Base-by-base conservation (phyloP, 768 basidiomycete species). In the Cystoderma amianthinum region DNA sequence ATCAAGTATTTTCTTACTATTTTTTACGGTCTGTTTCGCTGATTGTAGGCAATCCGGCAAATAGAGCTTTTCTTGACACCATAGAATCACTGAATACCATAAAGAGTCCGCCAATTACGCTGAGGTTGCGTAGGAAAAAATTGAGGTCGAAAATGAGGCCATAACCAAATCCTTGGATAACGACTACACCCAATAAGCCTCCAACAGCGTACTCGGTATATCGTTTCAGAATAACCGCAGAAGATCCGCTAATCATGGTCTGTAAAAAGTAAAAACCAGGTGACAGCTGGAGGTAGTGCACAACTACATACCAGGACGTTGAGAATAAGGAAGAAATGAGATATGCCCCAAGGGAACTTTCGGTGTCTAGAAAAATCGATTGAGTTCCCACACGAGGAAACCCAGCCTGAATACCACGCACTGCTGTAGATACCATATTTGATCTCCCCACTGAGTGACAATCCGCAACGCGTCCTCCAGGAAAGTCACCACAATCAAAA, bases 31-130 rank as follows among this genome's bases (percentile, higher is more conserved):
- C 96, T 1, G 80, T 94, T 65, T 99, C 96, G 57, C 83, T 90
- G 42, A 98, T 73, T 23, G 77, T 72, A 1, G 95, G 93, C 2
- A 98, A 66, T 35, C 92, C 94, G 9, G 94, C 95, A 51, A 98
- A 98, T 33, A 83, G 67, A 50, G 83, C 80, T 67, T 85, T 93
- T 62, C 82, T 78, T 16, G 81, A 85, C 43, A 88, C 74, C 76
- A 98, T 85, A 1, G 91, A 88, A 60, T 99, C 96, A 48, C 86
- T 92, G 64, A 99, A 93, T 18, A 98, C 94, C 96, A 99, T 99
- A 65, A 99, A 83, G 35, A 99, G 80, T 41, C 96, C 96, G 42
- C 96, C 96, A 47, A 98, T 92, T 58, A 99, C 96, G 47, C 85
- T 88, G 43, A 99, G 75, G 66, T 98, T 99, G 61, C 96, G 93